Evolutionary conservation across 2,329 filamentous ascomycete genomes (phyloP).

Genomic region (Colletotrichum karsti): DNA sequence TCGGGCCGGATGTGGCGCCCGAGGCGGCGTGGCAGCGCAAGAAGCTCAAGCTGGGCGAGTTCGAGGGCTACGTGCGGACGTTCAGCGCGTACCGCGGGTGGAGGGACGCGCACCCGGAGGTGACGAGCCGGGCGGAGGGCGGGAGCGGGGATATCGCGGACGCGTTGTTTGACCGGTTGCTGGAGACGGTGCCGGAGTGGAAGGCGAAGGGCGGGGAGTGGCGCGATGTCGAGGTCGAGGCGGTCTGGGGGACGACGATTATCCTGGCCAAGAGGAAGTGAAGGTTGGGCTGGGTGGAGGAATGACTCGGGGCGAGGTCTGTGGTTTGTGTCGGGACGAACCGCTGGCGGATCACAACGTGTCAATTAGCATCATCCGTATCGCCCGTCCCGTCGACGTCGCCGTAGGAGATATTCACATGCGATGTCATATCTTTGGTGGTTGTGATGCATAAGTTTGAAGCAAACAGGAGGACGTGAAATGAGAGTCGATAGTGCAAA

Average conservation of each 20-base stretch:
- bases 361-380: neutral
- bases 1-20: constrained; percentile 33
- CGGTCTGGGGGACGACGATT: constrained; percentile 69
- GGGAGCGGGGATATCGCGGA: constrained; percentile 71
- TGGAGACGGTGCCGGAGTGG: constrained; percentile 62
- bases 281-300: neutral
- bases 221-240: constrained; percentile 62
- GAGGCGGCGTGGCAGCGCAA: constrained; percentile 58
- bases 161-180: constrained; percentile 66
- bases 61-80: constrained; percentile 69
- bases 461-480: neutral
- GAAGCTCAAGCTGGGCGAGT: constrained; percentile 62
- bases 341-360: constrained; percentile 2
- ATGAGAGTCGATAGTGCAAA: neutral
- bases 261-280: constrained; percentile 60
- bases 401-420: neutral
- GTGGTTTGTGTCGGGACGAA: constrained; percentile 6
- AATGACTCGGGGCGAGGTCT: constrained; percentile 11
- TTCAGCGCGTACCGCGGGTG: constrained; percentile 69
- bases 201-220: constrained; percentile 56
- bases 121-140: constrained; percentile 57
- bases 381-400: neutral
- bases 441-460: neutral
- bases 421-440: neutral
- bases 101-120: constrained; percentile 62